Conservation (phyloP, 1,139 yeast genomes). For the Debaryomyces fabryi region DNA sequence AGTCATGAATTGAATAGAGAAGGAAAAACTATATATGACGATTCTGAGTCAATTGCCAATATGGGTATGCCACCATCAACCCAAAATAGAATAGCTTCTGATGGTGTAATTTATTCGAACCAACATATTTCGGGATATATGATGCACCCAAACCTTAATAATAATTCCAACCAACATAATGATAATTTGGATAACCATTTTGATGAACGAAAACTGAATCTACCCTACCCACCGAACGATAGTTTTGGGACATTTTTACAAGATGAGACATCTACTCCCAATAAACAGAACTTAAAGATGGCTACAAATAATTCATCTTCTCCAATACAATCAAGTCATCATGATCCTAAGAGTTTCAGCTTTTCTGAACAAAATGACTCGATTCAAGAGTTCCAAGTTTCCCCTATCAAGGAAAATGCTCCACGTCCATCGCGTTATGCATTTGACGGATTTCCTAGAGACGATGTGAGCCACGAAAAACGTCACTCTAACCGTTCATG, state of each 20-base stretch:
- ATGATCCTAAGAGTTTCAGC: conserved; percentile 18
- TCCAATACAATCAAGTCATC: neutral
- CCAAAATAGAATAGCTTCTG: conserved; percentile 19
- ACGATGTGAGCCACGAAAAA: neutral
- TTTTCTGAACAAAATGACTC: conserved; percentile 33
- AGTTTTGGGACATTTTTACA: neutral
- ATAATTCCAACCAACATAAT: neutral
- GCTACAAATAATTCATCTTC: neutral
- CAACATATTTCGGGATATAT: neutral
- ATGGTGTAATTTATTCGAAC: conserved; percentile 16
- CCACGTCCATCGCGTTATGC: neutral
- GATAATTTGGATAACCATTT: neutral
- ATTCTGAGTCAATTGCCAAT: neutral
- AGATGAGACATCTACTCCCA: conserved; percentile 1
- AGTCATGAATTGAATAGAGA: conserved; percentile 36
- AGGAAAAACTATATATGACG: conserved; percentile 15
- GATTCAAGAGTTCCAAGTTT: conserved; percentile 25
- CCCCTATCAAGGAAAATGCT: conserved; percentile 17
- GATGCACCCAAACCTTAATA: neutral
- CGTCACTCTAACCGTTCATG: neutral
- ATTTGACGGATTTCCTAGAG: neutral
- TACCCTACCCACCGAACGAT: conserved; percentile 2
- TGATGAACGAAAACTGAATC: neutral
- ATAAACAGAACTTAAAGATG: neutral
- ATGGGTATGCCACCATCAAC: neutral